phyloP scores from a whole-genome alignment of 345 rosid species.

The Eucalyptus sp. region DNA sequence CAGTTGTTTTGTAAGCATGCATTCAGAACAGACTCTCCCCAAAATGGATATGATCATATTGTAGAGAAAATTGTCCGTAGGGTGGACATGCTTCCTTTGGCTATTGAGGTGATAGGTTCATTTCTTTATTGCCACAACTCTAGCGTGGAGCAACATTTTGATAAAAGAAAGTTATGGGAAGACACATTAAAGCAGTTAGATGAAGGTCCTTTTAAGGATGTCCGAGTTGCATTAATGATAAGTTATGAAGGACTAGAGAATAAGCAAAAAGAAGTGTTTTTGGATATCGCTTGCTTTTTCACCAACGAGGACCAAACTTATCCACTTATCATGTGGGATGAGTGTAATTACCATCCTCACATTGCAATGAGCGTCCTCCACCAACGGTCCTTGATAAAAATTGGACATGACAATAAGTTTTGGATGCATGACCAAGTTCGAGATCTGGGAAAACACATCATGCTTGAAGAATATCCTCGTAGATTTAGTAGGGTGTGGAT shows the following conservation, averaged over 20 bases:
- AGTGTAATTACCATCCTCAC: not conserved
- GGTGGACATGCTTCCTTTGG: not conserved
- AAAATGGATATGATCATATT: not conserved
- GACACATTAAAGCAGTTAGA: not conserved
- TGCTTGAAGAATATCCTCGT: fast-evolving
- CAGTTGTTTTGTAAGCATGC: not conserved
- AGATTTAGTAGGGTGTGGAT: not conserved
- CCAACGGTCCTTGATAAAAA: not conserved
- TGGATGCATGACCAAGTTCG: not conserved
- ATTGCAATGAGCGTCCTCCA: fast-evolving
- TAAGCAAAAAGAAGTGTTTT: not conserved
- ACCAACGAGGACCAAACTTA: not conserved
- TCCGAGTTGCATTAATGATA: not conserved
- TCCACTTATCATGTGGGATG: not conserved
- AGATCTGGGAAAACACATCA: not conserved
- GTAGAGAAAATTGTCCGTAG: not conserved
- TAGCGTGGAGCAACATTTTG: not conserved
- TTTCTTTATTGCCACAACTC: not conserved
- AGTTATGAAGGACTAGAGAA: not conserved
- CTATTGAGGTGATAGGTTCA: not conserved
- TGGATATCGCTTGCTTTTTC: not conserved
- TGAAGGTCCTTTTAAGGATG: not conserved
- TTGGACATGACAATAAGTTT: not conserved
- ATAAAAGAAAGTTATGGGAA: not conserved
- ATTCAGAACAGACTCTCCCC: not conserved